Base-by-base conservation (phyloP, 108 stramenopile species). In the Cyclostephanos tholiformis region DNA sequence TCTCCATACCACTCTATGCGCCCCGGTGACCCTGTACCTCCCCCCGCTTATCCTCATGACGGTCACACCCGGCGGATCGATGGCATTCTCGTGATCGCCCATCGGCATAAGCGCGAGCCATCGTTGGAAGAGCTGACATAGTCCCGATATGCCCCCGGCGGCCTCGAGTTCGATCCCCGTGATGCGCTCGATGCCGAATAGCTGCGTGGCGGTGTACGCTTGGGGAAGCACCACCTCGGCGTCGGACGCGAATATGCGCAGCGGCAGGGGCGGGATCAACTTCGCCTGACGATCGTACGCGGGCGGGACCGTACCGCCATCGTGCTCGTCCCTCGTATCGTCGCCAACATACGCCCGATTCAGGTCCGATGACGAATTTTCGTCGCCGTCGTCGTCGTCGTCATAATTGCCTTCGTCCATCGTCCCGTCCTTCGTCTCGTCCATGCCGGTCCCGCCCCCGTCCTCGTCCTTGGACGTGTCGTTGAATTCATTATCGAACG, bases 91-190 rank as follows among this genome's bases (percentile, higher is more conserved):
- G 67, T 95, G 94, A 77, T 95, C 94, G 25, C 91, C 94, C 30
- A 88, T 87, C 16, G 94, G 94, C 94, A 95, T 92, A 19, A 95
- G 79, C 16, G 94, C 93, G 50, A 95, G 48, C 94, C 94, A 91
- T 38, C 94, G 63, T 25, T 91, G 66, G 84, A 95, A 95, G 32
- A 95, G 72, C 52, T 88, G 88, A 20, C 89, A 86, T 61, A 95
- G 66, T 17, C 86, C 88, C 53, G 77, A 73, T 62, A 95, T 88
- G 16, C 94, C 94, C 17, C 86, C 89, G 48, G 94, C 90, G n/a
- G 94, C 94, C 75, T 95, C 94, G 57, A 95, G 81, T 68, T 95
- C 91, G 67, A 95, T 91, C 25, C 94, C 94, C 22, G 86, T 87
- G 35, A 84, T 67, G 74, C 84, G 77, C 76, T 95, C 94, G n/a